Conservation (phyloP, 2,329 filamentous ascomycete species). For the Pseudogymnoascus sp. region DNA sequence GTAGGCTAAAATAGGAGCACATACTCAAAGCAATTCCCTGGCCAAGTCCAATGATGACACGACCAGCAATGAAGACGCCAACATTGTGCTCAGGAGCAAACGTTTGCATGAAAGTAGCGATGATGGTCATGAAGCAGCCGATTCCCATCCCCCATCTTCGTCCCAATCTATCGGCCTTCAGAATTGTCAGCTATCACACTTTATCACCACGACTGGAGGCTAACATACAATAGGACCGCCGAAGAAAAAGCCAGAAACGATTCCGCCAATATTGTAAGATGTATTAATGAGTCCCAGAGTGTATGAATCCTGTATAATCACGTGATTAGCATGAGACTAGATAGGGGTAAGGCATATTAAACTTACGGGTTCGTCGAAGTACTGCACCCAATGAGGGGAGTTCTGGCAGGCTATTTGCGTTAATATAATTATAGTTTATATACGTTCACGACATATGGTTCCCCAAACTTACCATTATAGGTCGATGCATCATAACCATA, state of each 20-base stretch:
- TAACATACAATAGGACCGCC: conserved; percentile 49
- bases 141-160: conserved; percentile 58
- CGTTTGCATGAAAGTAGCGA: conserved; percentile 62
- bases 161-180: conserved; percentile 50
- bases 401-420: conserved; percentile 42
- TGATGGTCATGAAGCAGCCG: conserved; percentile 58
- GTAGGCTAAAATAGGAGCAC: conserved; percentile 15
- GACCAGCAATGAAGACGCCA: conserved; percentile 60
- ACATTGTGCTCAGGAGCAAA: conserved; percentile 55
- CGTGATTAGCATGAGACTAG: conserved; percentile 13
- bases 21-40: conserved; percentile 60
- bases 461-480: conserved; percentile 51
- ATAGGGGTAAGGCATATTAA: neutral
- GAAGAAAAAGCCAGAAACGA: conserved; percentile 63
- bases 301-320: conserved; percentile 28
- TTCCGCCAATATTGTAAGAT: conserved; percentile 63
- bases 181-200: neutral
- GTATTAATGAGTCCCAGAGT: conserved; percentile 56
- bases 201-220: neutral
- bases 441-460: neutral
- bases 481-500: conserved; percentile 70
- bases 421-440: neutral
- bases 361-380: conserved; percentile 41
- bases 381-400: conserved; percentile 59
- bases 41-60: conserved; percentile 62